Base-by-base conservation (phyloP, 805 yeast genomes). In the Pichia paraexigua region DNA sequence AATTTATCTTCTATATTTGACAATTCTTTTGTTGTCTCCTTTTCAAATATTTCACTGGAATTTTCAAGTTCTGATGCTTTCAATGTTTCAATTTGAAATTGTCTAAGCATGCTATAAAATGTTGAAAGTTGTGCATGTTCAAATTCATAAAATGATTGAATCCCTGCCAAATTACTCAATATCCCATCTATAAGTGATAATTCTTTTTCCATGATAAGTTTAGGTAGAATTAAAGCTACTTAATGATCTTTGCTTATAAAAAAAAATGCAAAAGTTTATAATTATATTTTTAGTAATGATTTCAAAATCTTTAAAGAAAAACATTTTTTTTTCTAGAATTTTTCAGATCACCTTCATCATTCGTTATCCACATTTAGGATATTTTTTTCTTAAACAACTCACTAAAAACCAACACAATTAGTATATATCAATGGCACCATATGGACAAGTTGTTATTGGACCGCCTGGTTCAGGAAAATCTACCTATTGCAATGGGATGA, bases 381-480 rank as follows among this genome's bases (percentile, higher is more conserved):
- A n/a, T 27, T 43, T 43, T 44, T 32, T 44, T 44, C 37, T n/a
- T n/a, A n/a, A n/a, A n/a, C n/a, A n/a, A n/a, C n/a, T n/a, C n/a
- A n/a, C n/a, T n/a, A n/a, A n/a, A n/a, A n/a, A n/a, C n/a, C n/a
- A n/a, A n/a, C n/a, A n/a, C n/a, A n/a, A n/a, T n/a, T n/a, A n/a
- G n/a, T n/a, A n/a, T 5, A 15, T 4, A 10, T 18, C 44, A 22
- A 53, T 79, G 83, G 72, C 82, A 10, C 69, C 71, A 15, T 87
- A 87, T 67, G 97, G 95, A 4, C 97, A 94, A 69, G 79, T 94
- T 11, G 91, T 92, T 11, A 89, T 94, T 40, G 99, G 99, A 0
- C 98, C 99, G 0, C 99, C 99, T 0, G 99, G 99, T 1, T 78
- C 96, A 0, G 99, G 99, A 1, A 94, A 94, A 63, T 87, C 97